phyloP scores from a whole-genome alignment of 2,329 filamentous ascomycete genomes.

The Ophiocordyceps camponoti-floridani region DNA sequence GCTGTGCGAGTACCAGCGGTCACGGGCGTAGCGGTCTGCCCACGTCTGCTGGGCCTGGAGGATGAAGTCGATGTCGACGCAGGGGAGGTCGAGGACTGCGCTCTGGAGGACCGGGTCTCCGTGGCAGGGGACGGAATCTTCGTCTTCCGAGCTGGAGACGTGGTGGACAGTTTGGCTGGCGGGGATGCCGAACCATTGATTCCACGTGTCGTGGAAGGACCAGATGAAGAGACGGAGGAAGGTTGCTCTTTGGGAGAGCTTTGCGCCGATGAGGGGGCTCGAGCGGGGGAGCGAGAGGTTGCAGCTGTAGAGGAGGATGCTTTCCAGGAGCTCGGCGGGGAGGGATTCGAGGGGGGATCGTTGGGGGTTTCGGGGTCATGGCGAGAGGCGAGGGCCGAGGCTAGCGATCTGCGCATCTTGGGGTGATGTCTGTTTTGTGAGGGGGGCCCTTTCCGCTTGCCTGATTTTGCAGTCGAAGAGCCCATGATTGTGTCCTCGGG shows the following conservation, averaged over 20 bases:
- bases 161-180: constrained; percentile 2
- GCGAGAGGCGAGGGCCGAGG: constrained; percentile 12
- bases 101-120: constrained; percentile 27
- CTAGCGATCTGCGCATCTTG: constrained; percentile 12
- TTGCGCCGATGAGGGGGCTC: constrained; percentile 23
- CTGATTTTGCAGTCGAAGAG: too few species aligned
- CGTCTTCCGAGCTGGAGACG: constrained; percentile 3
- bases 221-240: constrained; percentile 18
- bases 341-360: constrained; percentile 16
- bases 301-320: constrained; percentile 29
- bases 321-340: constrained; percentile 34
- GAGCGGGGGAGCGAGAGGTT: constrained; percentile 28
- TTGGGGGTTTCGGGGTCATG: constrained; percentile 2
- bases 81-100: constrained; percentile 22
- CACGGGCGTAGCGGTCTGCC: constrained; percentile 19
- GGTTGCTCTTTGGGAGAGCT: constrained; percentile 23
- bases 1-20: constrained; percentile 16
- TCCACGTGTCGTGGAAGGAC: constrained; percentile 20
- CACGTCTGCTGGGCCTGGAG: constrained; percentile 29
- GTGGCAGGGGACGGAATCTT: constrained; percentile 4
- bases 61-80: constrained; percentile 26
- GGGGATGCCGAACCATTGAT: constrained; percentile 16
- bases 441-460: too few species aligned
- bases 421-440: too few species aligned
- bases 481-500: too few species aligned